Evolutionary conservation across 2,329 filamentous ascomycete species (phyloP), one percentile per base, ranked within the genome.

Genomic region (Colletotrichum caudatum): DNA sequence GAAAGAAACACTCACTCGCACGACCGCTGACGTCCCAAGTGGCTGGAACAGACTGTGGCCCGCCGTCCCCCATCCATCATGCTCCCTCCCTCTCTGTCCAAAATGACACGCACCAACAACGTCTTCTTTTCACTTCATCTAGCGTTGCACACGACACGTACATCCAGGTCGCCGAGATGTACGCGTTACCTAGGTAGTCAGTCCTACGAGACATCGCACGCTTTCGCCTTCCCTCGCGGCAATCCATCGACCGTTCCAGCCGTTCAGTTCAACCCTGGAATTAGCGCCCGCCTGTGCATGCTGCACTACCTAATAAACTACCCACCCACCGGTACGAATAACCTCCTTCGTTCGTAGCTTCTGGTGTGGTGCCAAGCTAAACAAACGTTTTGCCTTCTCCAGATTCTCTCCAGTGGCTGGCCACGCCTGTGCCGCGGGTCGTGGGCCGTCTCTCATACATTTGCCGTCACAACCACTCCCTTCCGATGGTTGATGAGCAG

Each of bases 401-500:
- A 11, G 8, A 20, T 14, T 2, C 29, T 39, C 46, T 51, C 46
- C n/a, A 62, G 33, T 26, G 33, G 44, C 8, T 35, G 18, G 44
- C 5, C 23, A 23, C 59, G 18, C 35, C 23, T 44, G 8, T 26
- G 20, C 29, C 59, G 48, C 44, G 9, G 26, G 41, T 26, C 58
- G 16, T 7, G 58, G 9, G 44, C 58, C 41, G 20, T 44, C 46
- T 57, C 50, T 68, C 68, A 58, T 53, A 67, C 64, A 63, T 37
- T 63, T 58, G 50, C 46, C 51, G 68, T 71, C 46, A 67, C 68
- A 68, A 63, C n/a, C 35, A 29, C 9, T 57, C 11, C 29, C 46
- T 44, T 7, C 64, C 58, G 51, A 29, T 41, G 51, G 51, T 58
- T 68, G 68, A 71, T 59, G 64, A 51, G 44, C 68, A 57, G 68